These are phyloP conservation scores for Nymphaea colorata DNA, from an alignment of 164 flowering plant species.

Conservation along the genomic window DNA sequence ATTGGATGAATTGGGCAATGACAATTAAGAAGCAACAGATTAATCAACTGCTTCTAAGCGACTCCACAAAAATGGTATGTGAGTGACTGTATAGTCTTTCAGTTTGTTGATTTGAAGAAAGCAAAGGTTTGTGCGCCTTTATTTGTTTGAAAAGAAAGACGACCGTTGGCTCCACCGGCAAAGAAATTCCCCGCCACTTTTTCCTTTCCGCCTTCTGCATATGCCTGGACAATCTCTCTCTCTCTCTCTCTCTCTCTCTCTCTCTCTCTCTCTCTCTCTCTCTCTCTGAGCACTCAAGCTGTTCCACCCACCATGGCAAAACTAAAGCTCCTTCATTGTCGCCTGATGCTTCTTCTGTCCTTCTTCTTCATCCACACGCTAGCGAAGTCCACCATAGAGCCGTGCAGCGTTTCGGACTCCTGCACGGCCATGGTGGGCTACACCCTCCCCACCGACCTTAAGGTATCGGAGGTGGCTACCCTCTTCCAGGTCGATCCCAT, in stretches of 20 bases:
- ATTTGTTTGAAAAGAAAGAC: not conserved
- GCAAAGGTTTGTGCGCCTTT: too few species aligned
- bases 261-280: not conserved
- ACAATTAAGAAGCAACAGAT: too few species aligned
- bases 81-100: too few species aligned
- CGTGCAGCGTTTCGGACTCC: conserved; percentile 61
- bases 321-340: not conserved
- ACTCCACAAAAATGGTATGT: too few species aligned
- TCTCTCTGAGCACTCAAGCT: too few species aligned
- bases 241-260: not conserved
- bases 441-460: conserved; percentile 86
- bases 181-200: not conserved
- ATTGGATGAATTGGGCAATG: too few species aligned
- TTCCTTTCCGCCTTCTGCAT: not conserved
- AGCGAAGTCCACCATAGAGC: conserved; percentile 91
- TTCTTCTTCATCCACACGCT: conserved; percentile 16
- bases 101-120: too few species aligned
- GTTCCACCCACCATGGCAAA: not conserved
- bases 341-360: not conserved
- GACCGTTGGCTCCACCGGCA: not conserved
- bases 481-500: conserved; percentile 81
- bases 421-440: conserved; percentile 79
- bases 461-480: conserved; percentile 74
- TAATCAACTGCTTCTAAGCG: too few species aligned
- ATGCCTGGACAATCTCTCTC: not conserved